Evolutionary conservation across 2,329 filamentous ascomycete species (phyloP), one percentile per base, ranked within the genome.

Genomic region (Cercospora sesami): DNA sequence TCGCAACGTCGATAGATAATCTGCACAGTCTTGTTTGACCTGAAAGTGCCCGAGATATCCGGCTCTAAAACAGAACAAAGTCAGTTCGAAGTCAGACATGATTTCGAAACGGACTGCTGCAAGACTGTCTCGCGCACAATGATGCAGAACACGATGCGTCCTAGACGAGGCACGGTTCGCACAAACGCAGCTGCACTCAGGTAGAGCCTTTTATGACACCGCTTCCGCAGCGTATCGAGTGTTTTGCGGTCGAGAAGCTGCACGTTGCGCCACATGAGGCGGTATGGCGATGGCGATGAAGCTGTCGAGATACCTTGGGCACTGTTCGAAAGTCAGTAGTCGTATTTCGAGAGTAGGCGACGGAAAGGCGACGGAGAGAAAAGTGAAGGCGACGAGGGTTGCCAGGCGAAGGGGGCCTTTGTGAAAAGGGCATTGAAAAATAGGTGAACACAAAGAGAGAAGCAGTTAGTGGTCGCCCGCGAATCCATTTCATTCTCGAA

Each of bases 401-500:
- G 23, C 3, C 26, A 26, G 23, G 48, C 3, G 48, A 23, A 28
- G 23, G 28, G 23, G 16, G 48, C 1, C 10, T 6, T 26, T 53
- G 48, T 7, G 12, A 7, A 5, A 16, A 28, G 5, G 48, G 48
- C 23, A 26, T 26, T 14, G 14, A 12, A 6, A 7, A 3, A 30
- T 23, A 26, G 5, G 23, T 55, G 48, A 30, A 30, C 3, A 55
- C 5, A 10, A 12, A 3, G 23, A 26, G 9, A 23, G 48, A 14
- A 55, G 21, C 23, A 28, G 48, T 30, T 16, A 26, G 23, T 9
- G 23, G 5, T 28, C 48, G 48, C 48, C 48, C 23, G 48, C 48
- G 48, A 55, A 30, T 30, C 23, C 23, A 55, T 28, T 55, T 59
- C 26, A 59, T 33, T 59, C 55, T 33, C 30, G 55, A 59, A 59